Conservation (phyloP, 2,329 filamentous ascomycete species). For the Trichoderma koningii region DNA sequence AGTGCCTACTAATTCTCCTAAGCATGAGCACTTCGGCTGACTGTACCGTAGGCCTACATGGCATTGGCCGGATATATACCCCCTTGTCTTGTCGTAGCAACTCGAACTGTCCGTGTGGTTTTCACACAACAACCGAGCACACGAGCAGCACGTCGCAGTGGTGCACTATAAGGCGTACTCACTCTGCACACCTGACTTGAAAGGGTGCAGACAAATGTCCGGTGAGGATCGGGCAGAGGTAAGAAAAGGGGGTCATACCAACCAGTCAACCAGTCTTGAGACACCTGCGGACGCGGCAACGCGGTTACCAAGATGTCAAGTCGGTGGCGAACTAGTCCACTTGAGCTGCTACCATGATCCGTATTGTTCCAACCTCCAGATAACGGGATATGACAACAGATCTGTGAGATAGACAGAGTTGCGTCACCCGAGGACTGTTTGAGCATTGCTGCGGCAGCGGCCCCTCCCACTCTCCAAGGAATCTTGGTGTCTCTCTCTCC, state of each 20-base stretch:
- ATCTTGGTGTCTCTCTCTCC: no score
- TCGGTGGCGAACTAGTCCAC: not conserved
- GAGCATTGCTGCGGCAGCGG: no score
- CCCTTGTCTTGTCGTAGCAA: not conserved
- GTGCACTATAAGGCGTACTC: not conserved
- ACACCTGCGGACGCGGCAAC: not conserved
- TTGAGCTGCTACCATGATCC: slow-evolving; percentile 7
- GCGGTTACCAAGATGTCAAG: not conserved
- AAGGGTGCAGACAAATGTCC: not conserved
- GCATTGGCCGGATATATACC: not conserved
- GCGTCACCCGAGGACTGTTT: no score
- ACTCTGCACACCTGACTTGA: not conserved
- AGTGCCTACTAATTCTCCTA: no score
- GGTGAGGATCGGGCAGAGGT: not conserved
- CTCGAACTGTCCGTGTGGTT: not conserved
- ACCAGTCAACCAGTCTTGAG: not conserved
- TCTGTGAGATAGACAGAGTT: no score
- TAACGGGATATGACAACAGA: no score
- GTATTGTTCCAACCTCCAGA: no score
- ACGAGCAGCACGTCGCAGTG: not conserved
- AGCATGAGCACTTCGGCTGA: slow-evolving; percentile 2
- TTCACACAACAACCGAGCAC: not conserved
- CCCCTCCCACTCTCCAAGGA: no score
- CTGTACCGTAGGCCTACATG: not conserved
- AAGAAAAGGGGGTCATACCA: not conserved